These are phyloP conservation scores for Xylariaceae sp. DNA, from an alignment of 2,329 filamentous ascomycete species.

Conservation along the genomic window DNA sequence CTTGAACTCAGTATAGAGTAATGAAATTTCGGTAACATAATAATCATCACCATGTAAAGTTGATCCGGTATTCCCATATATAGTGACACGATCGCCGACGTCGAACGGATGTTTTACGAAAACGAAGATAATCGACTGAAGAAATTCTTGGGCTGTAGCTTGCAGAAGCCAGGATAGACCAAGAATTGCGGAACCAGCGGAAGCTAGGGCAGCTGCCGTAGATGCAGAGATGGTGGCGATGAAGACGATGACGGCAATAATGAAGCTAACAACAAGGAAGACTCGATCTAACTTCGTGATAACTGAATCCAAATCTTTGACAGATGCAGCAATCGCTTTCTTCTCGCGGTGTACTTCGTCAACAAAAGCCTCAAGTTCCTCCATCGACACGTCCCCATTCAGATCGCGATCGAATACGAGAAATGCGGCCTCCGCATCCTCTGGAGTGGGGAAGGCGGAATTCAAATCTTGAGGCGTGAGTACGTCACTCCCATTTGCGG, in stretches of 20 bases:
- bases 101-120: constrained; percentile 98
- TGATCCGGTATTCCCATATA: constrained; percentile 90
- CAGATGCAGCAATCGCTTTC: constrained; percentile 90
- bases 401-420: constrained; percentile 94
- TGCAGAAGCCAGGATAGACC: constrained; percentile 93
- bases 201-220: constrained; percentile 88
- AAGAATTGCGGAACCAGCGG: constrained; percentile 84
- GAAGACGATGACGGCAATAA: constrained; percentile 85
- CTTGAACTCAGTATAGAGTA: constrained; percentile 97
- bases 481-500: constrained; percentile 74
- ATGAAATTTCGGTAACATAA: constrained; percentile 91
- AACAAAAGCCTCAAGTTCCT: constrained; percentile 90
- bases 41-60: constrained; percentile 85
- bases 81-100: constrained; percentile 88
- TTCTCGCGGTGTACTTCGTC: constrained; percentile 94
- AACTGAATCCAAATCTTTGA: constrained; percentile 94
- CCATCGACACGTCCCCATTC: constrained; percentile 95
- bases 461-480: constrained; percentile 80
- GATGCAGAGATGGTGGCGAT: constrained; percentile 88
- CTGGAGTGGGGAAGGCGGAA: constrained; percentile 77
- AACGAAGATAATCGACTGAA: constrained; percentile 93
- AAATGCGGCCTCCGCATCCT: constrained; percentile 89
- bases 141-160: constrained; percentile 90
- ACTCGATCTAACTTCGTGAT: constrained; percentile 89
- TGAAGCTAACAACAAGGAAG: constrained; percentile 82